Evolutionary conservation across 805 yeast species (phyloP).

Genomic region (Yamadazyma scolyti): DNA sequence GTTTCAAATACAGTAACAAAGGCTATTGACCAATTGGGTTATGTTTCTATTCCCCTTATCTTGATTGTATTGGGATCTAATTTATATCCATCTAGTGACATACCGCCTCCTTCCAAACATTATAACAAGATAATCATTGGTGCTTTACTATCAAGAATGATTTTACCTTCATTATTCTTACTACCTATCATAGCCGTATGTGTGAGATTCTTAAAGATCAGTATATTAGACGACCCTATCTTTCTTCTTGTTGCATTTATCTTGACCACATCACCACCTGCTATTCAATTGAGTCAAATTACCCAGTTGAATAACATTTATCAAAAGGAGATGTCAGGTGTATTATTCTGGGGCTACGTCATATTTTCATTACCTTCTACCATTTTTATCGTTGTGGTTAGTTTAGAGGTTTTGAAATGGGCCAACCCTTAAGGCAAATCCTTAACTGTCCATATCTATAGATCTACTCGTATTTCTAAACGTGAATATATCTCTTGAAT

Average conservation of each 20-base stretch:
- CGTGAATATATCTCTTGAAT: not conserved
- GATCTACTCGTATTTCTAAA: too few relatives aligned
- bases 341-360: conserved; percentile 79
- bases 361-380: conserved; percentile 74
- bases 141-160: conserved; percentile 73
- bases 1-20: conserved; percentile 61
- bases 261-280: conserved; percentile 77
- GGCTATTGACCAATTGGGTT: conserved; percentile 63
- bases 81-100: conserved; percentile 62
- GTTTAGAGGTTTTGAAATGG: conserved; percentile 61
- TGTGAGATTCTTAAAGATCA: conserved; percentile 60
- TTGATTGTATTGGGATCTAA: conserved; percentile 77
- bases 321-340: conserved; percentile 81
- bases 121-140: conserved; percentile 63
- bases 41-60: conserved; percentile 74
- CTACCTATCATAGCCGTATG: conserved; percentile 63
- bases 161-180: conserved; percentile 64
- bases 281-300: conserved; percentile 77
- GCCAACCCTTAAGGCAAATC: conserved; percentile 17
- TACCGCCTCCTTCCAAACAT: conserved; percentile 62
- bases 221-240: conserved; percentile 78
- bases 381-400: conserved; percentile 64
- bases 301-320: conserved; percentile 72
- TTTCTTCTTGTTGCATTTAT: conserved; percentile 73
- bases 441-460: too few relatives aligned